Evolutionary conservation across 768 basidiomycete species (phyloP), one percentile per base, ranked within the genome.

Genomic region (Tylopilus cervinicoccineus): DNA sequence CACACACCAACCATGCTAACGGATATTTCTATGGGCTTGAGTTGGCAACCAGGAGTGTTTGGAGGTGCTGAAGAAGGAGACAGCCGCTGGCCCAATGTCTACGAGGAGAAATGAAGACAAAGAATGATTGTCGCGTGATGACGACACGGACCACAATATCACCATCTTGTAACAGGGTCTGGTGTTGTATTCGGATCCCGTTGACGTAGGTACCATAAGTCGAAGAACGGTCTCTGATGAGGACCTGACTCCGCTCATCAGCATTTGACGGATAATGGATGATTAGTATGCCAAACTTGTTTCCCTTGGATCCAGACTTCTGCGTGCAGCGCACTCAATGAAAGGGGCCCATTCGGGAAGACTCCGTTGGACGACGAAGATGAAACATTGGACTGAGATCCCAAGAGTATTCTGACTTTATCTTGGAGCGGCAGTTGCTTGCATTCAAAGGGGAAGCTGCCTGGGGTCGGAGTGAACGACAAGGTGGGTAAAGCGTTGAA

Each of bases 141-240:
- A 45, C 36, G 28, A 16, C 41, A 67, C 72, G 48, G 48, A 78
- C 78, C 51, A 79, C 57, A 7, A 69, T 62, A 50, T 79, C 78
- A 17, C 75, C 75, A 9, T 65, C 56, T 44, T 68, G 69, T 22
- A 79, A 59, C 6, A 63, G 47, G 1, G 67, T 72, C 36, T 65
- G 67, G 16, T 68, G 59, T 17, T 63, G 64, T 51, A 78, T 67
- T 51, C 66, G 69, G 47, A 65, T 48, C 26, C 72, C 72, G 48
- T 79, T 79, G 42, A 79, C 63, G 52, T 66, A 75, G 27, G 78
- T 79, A 11, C 78, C 76, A 44, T 76, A 73, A 7, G 70, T 55
- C 6, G 76, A 70, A 16, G 71, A 69, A 37, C 75, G 66, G 57
- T 79, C 78, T 32, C 71, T 70, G 45, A 79, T 71, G 46, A 69